These are phyloP conservation scores for Quercus variabilis DNA, from an alignment of 306 rosid genomes.

Conservation along the genomic window DNA sequence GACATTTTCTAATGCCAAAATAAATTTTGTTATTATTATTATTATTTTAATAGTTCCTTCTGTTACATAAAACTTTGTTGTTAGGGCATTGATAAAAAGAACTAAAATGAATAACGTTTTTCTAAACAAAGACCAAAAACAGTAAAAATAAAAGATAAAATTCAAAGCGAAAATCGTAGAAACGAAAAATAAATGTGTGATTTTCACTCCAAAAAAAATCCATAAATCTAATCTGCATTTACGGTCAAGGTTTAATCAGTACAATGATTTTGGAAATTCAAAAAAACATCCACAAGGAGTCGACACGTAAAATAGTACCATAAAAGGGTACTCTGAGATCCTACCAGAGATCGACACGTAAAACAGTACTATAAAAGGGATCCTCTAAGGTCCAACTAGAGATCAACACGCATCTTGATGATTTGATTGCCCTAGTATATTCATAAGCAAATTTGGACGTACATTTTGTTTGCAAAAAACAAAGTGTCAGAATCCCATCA, in stretches of 20 bases:
- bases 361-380: not conserved
- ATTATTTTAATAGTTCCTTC: too few species aligned
- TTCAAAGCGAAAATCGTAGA: fast-evolving
- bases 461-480: not conserved
- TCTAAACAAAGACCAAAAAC: fast-evolving
- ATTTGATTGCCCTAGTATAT: not conserved
- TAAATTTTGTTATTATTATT: too few species aligned
- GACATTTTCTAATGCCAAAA: too few species aligned
- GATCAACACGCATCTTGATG: not conserved
- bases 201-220: too few species aligned
- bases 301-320: not conserved
- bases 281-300: not conserved
- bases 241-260: too few species aligned
- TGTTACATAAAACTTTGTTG: too few species aligned
- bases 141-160: too few species aligned
- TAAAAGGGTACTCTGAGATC: not conserved
- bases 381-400: not conserved
- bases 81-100: fast-evolving
- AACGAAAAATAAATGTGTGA: too few species aligned
- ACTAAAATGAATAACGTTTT: too few species aligned
- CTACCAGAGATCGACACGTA: conserved; percentile 10
- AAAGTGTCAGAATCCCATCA: not conserved
- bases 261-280: not conserved
- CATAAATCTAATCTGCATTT: too few species aligned
- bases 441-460: conserved; percentile 5